Evolutionary conservation across 768 basidiomycete genomes (phyloP).

Genomic region (Boletus coccyginus): DNA sequence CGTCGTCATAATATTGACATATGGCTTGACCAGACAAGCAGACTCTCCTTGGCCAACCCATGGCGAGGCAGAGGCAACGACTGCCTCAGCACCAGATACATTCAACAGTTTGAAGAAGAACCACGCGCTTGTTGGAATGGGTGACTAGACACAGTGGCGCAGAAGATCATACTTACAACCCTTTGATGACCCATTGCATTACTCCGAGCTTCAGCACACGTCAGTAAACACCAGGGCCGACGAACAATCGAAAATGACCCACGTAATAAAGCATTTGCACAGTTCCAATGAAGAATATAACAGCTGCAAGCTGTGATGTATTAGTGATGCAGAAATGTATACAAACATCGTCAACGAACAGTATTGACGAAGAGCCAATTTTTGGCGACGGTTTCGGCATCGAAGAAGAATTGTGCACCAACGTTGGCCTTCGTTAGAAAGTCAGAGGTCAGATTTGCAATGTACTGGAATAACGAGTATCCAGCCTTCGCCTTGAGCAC

Average conservation of each 20-base stretch:
- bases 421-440: constrained; percentile 66
- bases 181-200: constrained; percentile 90
- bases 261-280: constrained; percentile 87
- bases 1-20: constrained; percentile 79
- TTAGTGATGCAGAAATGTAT: constrained; percentile 15
- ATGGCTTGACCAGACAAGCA: constrained; percentile 81
- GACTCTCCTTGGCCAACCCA: constrained; percentile 92
- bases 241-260: neutral
- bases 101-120: constrained; percentile 91
- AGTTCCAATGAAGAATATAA: constrained; percentile 94
- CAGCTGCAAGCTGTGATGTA: constrained; percentile 55
- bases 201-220: constrained; percentile 53
- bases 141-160: neutral
- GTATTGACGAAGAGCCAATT: constrained; percentile 87
- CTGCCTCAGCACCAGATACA: constrained; percentile 92
- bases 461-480: constrained; percentile 80
- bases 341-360: constrained; percentile 36
- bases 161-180: constrained; percentile 55
- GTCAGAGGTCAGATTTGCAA: constrained; percentile 76
- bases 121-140: constrained; percentile 59
- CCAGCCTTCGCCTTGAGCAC: constrained; percentile 85
- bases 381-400: constrained; percentile 56
- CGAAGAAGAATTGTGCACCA: constrained; percentile 85
- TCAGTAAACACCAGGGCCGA: neutral
- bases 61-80: constrained; percentile 90